phyloP scores from a whole-genome alignment of 2,329 filamentous ascomycete genomes.

The Coniochaeta ligniaria region DNA sequence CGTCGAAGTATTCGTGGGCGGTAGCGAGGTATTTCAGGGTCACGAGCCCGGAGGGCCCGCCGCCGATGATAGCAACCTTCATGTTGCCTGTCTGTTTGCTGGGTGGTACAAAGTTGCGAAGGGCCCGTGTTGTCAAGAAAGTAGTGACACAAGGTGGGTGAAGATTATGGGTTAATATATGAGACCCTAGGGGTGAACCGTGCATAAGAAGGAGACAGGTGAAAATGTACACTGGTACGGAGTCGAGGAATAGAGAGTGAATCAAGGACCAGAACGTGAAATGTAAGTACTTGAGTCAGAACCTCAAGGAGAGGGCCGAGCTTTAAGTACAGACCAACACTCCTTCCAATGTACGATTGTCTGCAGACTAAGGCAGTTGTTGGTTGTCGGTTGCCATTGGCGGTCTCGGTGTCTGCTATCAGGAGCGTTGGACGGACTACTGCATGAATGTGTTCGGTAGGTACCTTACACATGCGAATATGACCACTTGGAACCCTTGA shows the following conservation, averaged over 20 bases:
- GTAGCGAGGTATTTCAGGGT: conserved; percentile 32
- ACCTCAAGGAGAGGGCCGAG: background rate
- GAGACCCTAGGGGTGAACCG: background rate
- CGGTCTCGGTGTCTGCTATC: background rate
- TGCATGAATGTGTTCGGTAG: background rate
- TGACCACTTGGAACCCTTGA: too few relatives aligned
- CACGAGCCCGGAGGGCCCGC: conserved; percentile 33
- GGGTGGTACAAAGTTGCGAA: background rate
- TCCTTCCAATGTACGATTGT: background rate
- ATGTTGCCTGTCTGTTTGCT: conserved; percentile 10
- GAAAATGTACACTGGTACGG: background rate
- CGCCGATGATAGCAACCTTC: conserved; percentile 34
- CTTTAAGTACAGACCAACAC: background rate
- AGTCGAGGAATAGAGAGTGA: background rate
- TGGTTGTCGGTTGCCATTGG: background rate
- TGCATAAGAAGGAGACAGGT: background rate
- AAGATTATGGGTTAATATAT: background rate
- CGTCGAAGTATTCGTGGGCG: conserved; percentile 27
- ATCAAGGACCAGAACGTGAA: background rate
- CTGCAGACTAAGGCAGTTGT: too few relatives aligned
- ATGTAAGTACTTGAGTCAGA: background rate
- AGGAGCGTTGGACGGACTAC: background rate
- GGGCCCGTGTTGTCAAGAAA: background rate
- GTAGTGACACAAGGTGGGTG: background rate
- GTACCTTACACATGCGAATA: background rate